Evolutionary conservation across 345 rosid species (phyloP), one percentile per base, ranked within the genome.

Genomic region (Moringa oleifera): DNA sequence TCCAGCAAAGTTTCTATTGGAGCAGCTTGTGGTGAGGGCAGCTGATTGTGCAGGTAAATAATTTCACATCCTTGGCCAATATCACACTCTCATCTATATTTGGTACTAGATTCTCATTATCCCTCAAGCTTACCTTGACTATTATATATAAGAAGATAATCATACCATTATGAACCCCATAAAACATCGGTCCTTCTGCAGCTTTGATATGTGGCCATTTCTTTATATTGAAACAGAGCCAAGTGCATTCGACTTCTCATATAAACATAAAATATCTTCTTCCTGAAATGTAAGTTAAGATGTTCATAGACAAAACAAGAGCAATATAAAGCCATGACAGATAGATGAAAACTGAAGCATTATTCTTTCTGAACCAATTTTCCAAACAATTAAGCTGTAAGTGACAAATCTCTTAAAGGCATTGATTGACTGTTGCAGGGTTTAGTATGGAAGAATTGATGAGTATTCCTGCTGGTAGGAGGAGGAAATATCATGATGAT

Each of bases 401-500:
- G 21, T n/a, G n/a, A n/a, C n/a, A n/a, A n/a, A n/a, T 19, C 25
- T 36, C 23, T 16, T 24, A 12, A 49, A 58, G 64, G 20, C 25
- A 12, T 66, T 31, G 58, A 59, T 31, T 0, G 51, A 31, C 12
- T 20, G 18, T 58, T 71, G 62, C 77, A 90, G 98, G 97, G 23
- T 90, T 90, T 74, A 88, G 86, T 51, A 66, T 79, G 82, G 99
- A 94, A 67, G 96, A 90, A 65, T 59, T 94, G 87, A 79, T 81
- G 93, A 90, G 74, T 63, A 69, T 94, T 63, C 99, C 97, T n/a
- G 89, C 90, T 21, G 99, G 99, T 51, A 69, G 95, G 85, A 85
- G 88, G 74, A 77, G 96, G 81, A 90, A 92, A 71, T 94, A 94
- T 71, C 99, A 90, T 23, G 99, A 94, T 31, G 99, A 94, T 71